Conservation (phyloP, 78 protist genomes). For the Dictyostelium intermedium region DNA sequence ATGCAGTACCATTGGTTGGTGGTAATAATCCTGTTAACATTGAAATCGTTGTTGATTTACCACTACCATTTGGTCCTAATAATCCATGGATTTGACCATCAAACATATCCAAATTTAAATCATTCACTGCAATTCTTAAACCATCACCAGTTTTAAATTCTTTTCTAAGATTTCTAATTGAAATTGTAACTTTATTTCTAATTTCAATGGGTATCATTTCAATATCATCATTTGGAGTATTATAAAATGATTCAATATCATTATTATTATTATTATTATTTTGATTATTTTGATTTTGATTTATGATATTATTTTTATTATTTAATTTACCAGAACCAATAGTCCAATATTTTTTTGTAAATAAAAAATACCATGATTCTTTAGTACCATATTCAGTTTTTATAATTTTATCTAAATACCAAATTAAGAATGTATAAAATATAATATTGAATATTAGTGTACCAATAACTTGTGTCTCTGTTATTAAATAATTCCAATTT, state of each 20-base stretch:
- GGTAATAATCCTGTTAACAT: slow-evolving; percentile 87
- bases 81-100: slow-evolving; percentile 63
- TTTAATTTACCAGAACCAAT: not conserved
- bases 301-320: not conserved
- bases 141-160: slow-evolving; percentile 74
- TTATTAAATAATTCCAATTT: not conserved
- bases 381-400: slow-evolving; percentile 33
- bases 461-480: slow-evolving; percentile 11
- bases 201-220: slow-evolving; percentile 14
- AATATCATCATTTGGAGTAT: slow-evolving; percentile 4
- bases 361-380: slow-evolving; percentile 13
- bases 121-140: slow-evolving; percentile 50
- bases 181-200: slow-evolving; percentile 8
- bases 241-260: not conserved
- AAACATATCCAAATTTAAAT: slow-evolving; percentile 30
- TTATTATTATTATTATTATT: not conserved
- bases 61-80: slow-evolving; percentile 88
- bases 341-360: slow-evolving; percentile 35
- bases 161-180: slow-evolving; percentile 31
- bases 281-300: not conserved
- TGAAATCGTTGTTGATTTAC: slow-evolving; percentile 89
- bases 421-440: slow-evolving; percentile 26
- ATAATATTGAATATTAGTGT: slow-evolving; percentile 31
- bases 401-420: slow-evolving; percentile 53
- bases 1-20: slow-evolving; percentile 70